Base-by-base conservation (phyloP, 169 alveolate genomes). In the Plasmodium gaboni region DNA sequence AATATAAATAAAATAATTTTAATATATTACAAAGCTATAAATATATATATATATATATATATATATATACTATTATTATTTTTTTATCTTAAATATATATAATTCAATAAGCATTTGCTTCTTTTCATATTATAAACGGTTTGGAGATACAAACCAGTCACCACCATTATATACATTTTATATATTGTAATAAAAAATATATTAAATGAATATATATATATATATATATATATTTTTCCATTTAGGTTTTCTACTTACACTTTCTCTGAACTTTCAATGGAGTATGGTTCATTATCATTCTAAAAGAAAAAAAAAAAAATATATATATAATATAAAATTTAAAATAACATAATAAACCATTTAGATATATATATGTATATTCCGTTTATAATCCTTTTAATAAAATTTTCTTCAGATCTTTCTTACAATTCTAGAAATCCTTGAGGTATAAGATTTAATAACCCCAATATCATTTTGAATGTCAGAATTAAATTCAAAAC, bases 261-360 rank as follows among this genome's bases (percentile, higher is more conserved):
- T 55, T 68, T 67, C n/a, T 80, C 83, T 15, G 90, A 80, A 50
- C 83, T 80, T 50, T 80, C 90, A 68, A 80, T 72, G 46, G 90
- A 80, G 44, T 83, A 80, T 3, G 38, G 63, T 80, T 80, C 90
- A 68, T 80, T 38, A 17, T 67, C 63, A 68, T 68, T 80, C 90
- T 80, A 61, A 22, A 68, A 65, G 65, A 67, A 67, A 67, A 61
- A 22, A 50, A 78, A 53, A 67, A 80, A 67, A 64, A 57, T 17
- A 17, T 60, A 61, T 63, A 74, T 42, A 44, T 59, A 32, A 32
- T 32, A 32, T 32, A 32, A 32, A 0, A 32, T 32, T 3, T 2
- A 72, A 72, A 28, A 10, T 51, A 15, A 24, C 12, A 61, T 55
- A 73, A 8, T 46, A 17, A 12, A 6, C 1, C 60, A 22, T 15